Base-by-base conservation (phyloP, 2,329 filamentous ascomycete species). In the Pseudogymnoascus sp. region DNA sequence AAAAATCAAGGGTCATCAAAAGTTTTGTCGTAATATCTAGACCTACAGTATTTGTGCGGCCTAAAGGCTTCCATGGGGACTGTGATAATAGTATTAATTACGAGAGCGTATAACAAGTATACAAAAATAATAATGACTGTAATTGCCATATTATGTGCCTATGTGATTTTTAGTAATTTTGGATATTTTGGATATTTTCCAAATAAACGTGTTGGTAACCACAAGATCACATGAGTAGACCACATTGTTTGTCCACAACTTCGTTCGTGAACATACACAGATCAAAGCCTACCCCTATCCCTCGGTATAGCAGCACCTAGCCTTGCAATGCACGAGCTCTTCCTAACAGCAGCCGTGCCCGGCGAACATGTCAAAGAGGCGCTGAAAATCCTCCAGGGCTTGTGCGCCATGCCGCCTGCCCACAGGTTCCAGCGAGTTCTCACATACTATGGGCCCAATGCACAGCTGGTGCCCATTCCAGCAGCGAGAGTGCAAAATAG, bases 281-380 rank as follows among this genome's bases (percentile, higher is more conserved):
- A 15, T 52, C 41, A 28, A 30, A 52, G n/a, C 23, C n/a, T 30
- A 30, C 41, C 41, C 41, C 41, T 52, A 52, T 52, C 3, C 3
- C 23, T 10, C 41, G 8, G 9, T 6, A 10, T 15, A 30, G n/a
- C 41, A 52, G 6, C 41, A 52, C 23, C 8, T 3, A 18, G 2
- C n/a, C 41, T 18, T 18, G 2, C 41, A 52, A 84, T 83, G 81
- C 78, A 83, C 67, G 82, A 85, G 69, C 71, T 85, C 15, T 84
- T 83, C 65, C 74, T 85, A 61, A 80, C 81, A 3, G 76, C 79
- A 8, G 68, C 77, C 48, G 75, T 86, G 59, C 73, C 74, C 15
- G 76, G 79, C 59, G 73, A 71, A 39, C 79, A 83, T 64, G 73
- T 81, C 34, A 70, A 73, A 56, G 75, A 72, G 61, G 78, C 77